These are phyloP conservation scores for Pyracantha coccinea DNA, from an alignment of 331 rosid genomes.

Conservation along the genomic window DNA sequence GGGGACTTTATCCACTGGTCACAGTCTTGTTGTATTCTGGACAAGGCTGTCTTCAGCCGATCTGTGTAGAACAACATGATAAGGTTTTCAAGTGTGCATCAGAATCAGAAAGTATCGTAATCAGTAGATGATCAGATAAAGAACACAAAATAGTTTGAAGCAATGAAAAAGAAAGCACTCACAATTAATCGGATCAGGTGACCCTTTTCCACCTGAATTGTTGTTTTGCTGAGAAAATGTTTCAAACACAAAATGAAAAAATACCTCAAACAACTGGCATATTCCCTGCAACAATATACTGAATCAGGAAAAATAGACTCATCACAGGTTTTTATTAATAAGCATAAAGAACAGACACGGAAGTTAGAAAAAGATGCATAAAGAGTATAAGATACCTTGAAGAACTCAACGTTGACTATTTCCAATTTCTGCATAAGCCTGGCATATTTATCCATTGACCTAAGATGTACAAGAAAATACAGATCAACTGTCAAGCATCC, in stretches of 20 bases:
- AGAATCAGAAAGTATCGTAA: constrained; percentile 2
- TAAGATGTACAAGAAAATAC: constrained; percentile 28
- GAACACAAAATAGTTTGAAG: background rate
- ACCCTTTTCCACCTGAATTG: constrained; percentile 64
- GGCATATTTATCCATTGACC: constrained; percentile 98
- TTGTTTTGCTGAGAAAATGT: constrained; percentile 75
- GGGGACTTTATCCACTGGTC: constrained; percentile 70
- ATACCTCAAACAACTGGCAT: constrained; percentile 85
- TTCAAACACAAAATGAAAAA: constrained; percentile 68
- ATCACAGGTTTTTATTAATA: constrained; percentile 9
- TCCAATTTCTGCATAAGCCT: constrained; percentile 96
- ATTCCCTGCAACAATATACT: constrained; percentile 79
- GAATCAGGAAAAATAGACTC: constrained; percentile 45
- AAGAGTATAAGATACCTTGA: constrained; percentile 52
- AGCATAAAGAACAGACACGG: background rate
- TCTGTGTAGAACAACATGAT: constrained; percentile 47
- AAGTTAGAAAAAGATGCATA: constrained; percentile 9
- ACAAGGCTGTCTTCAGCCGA: constrained; percentile 77
- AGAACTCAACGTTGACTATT: constrained; percentile 76
- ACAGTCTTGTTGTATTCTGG: constrained; percentile 74
- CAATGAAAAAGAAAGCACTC: constrained; percentile 25
- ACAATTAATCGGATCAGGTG: constrained; percentile 55
- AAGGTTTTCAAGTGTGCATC: constrained; percentile 13
- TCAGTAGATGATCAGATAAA: background rate
- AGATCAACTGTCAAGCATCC: constrained; percentile 19